Percentiles rank a stretch among this genome's conserved stretches.
These are phyloP conservation scores for Suillus tomentosus DNA, from an alignment of 768 basidiomycete genomes.

Conservation along the genomic window DNA sequence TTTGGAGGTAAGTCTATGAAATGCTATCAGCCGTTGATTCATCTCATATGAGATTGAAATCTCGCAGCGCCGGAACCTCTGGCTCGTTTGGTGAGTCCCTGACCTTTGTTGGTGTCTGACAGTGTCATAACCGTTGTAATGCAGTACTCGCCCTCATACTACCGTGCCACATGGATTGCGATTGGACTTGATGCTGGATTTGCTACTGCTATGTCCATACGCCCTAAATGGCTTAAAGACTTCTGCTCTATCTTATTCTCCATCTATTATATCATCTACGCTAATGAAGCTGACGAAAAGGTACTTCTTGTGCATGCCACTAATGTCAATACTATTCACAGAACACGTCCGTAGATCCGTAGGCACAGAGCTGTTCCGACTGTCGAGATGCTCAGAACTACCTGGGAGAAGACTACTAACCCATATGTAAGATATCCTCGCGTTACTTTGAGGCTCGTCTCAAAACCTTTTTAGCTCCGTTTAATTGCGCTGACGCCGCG, in stretches of 20 bases:
- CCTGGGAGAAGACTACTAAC: slow-evolving; percentile 97
- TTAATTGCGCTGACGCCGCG: slow-evolving; percentile 54
- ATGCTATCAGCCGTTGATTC: background rate
- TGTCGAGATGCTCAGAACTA: slow-evolving; percentile 91
- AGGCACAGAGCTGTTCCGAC: slow-evolving; percentile 92
- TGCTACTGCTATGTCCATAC: slow-evolving; percentile 91
- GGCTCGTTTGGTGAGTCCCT: slow-evolving; percentile 70
- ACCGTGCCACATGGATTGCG: slow-evolving; percentile 93
- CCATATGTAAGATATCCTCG: slow-evolving; percentile 66
- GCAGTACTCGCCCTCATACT: slow-evolving; percentile 90
- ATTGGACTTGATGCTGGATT: slow-evolving; percentile 98
- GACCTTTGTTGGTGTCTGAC: slow-evolving; percentile 7
- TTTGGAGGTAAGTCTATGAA: slow-evolving; percentile 56
- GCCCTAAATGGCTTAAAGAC: slow-evolving; percentile 90
- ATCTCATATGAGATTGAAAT: slow-evolving; percentile 9
- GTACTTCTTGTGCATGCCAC: slow-evolving; percentile 42
- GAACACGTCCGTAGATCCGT: slow-evolving; percentile 62
- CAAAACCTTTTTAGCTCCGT: slow-evolving; percentile 55
- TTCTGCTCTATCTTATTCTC: slow-evolving; percentile 84
- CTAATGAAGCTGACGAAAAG: slow-evolving; percentile 95
- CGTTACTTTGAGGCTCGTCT: slow-evolving; percentile 7
- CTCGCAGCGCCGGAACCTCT: slow-evolving; percentile 87
- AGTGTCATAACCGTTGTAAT: slow-evolving; percentile 13
- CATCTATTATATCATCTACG: slow-evolving; percentile 84
- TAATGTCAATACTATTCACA: slow-evolving; percentile 1